Percentiles rank a stretch among this genome's conserved stretches.
Conservation (phyloP, 495 filamentous ascomycete genomes). For the Penicillium lividum region DNA sequence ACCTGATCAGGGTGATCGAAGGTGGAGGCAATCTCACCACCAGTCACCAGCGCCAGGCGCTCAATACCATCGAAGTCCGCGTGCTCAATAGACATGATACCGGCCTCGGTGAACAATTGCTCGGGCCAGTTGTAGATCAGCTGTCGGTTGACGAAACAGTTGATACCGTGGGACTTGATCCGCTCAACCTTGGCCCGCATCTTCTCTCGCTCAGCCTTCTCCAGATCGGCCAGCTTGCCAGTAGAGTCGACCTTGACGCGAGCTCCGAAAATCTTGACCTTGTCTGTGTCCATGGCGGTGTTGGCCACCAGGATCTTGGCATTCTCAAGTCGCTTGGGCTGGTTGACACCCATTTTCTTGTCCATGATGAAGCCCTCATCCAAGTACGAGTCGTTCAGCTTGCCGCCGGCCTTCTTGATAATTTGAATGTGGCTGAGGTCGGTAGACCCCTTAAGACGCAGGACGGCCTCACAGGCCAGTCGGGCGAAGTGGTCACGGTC, state of each 20-base stretch:
- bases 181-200: constrained; percentile 99
- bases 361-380: constrained; percentile 98
- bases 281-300: constrained; percentile 99
- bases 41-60: constrained; percentile 89
- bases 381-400: constrained; percentile 93
- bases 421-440: constrained; percentile 98
- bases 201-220: constrained; percentile 97
- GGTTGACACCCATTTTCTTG: constrained; percentile 98
- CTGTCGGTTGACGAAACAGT: constrained; percentile 99
- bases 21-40: constrained; percentile 94
- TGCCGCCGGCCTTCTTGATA: constrained; percentile 98
- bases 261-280: constrained; percentile 99
- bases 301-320: constrained; percentile 97
- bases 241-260: constrained; percentile 92
- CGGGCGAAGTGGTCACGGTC: constrained; percentile 90
- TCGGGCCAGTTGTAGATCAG: constrained; percentile 99
- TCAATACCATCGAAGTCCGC: constrained; percentile 99
- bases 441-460: constrained; percentile 85
- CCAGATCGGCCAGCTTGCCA: constrained; percentile 91
- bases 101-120: constrained; percentile 95
- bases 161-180: constrained; percentile 98
- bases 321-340: constrained; percentile 95
- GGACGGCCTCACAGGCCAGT: constrained; percentile 88
- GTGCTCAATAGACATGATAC: constrained; percentile 98
- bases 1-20: constrained; percentile 98